phyloP scores from a whole-genome alignment of 2,329 filamentous ascomycete species.

The Colletotrichum orbiculare region DNA sequence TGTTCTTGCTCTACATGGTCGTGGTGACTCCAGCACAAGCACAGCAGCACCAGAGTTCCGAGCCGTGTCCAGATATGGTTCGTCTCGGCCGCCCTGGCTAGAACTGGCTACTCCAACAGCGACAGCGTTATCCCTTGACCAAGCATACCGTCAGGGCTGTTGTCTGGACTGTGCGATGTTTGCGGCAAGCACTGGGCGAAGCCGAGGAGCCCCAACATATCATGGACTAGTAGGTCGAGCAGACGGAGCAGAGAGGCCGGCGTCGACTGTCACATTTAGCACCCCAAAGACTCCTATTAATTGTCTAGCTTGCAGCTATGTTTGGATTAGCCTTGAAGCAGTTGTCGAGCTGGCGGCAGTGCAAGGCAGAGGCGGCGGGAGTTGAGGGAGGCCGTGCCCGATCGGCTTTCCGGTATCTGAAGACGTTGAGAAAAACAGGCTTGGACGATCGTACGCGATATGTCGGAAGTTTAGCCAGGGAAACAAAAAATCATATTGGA shows the following conservation, averaged over 20 bases:
- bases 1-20: background rate
- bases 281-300: slow-evolving; percentile 18
- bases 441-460: too few relatives aligned
- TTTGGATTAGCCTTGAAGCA: slow-evolving; percentile 16
- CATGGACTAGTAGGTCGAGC: slow-evolving; percentile 2
- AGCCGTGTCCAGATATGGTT: background rate
- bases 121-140: background rate
- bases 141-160: background rate
- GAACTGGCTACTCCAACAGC: background rate
- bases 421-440: too few relatives aligned
- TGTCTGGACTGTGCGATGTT: background rate
- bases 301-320: slow-evolving; percentile 20
- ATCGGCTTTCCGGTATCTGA: too few relatives aligned
- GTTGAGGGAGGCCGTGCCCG: too few relatives aligned
- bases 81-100: background rate
- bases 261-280: slow-evolving; percentile 4
- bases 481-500: too few relatives aligned
- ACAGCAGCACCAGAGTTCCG: slow-evolving; percentile 1
- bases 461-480: too few relatives aligned
- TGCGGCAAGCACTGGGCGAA: slow-evolving; percentile 15
- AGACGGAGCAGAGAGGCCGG: slow-evolving; percentile 22
- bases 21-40: slow-evolving; percentile 20
- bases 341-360: slow-evolving; percentile 9
- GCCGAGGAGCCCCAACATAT: slow-evolving; percentile 16
- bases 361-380: background rate